Evolutionary conservation across 768 basidiomycete species (phyloP).

Genomic region (Podaxis sp.): DNA sequence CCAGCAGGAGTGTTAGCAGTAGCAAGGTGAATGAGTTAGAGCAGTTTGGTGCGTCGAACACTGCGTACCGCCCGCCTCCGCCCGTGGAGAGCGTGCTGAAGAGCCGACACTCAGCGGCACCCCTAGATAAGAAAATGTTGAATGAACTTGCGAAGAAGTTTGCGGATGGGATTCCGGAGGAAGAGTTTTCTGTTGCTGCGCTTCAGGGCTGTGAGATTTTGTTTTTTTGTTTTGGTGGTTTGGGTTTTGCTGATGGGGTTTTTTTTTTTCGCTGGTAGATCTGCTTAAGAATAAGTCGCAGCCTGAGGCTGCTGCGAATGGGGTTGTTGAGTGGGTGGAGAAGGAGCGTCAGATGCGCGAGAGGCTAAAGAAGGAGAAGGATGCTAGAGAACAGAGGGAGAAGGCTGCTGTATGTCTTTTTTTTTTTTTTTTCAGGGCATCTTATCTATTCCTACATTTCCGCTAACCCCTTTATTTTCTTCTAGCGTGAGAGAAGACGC

Average conservation of each 20-base stretch:
- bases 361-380: conserved; percentile 68
- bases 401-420: conserved; percentile 51
- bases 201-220: conserved; percentile 77
- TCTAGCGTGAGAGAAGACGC: conserved; percentile 43
- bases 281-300: conserved; percentile 81
- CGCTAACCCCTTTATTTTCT: not conserved
- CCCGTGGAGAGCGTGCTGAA: conserved; percentile 54
- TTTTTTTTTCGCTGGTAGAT: conserved; percentile 37
- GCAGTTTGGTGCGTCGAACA: conserved; percentile 53
- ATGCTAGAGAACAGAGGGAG: conserved; percentile 63
- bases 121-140: conserved; percentile 61
- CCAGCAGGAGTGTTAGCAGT: not conserved
- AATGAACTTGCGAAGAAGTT: conserved; percentile 71
- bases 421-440: conserved; percentile 17
- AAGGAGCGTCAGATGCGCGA: conserved; percentile 73
- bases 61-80: conserved; percentile 60
- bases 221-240: conserved; percentile 10
- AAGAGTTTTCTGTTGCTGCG: conserved; percentile 85
- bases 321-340: conserved; percentile 67
- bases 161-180: conserved; percentile 77
- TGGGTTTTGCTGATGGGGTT: not conserved
- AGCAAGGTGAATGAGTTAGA: conserved; percentile 11
- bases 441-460: not conserved
- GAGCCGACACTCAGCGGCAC: conserved; percentile 58
- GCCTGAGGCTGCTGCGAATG: conserved; percentile 69